These are phyloP conservation scores for Yamadazyma akitaensis DNA, from an alignment of 805 yeast genomes.

Conservation along the genomic window DNA sequence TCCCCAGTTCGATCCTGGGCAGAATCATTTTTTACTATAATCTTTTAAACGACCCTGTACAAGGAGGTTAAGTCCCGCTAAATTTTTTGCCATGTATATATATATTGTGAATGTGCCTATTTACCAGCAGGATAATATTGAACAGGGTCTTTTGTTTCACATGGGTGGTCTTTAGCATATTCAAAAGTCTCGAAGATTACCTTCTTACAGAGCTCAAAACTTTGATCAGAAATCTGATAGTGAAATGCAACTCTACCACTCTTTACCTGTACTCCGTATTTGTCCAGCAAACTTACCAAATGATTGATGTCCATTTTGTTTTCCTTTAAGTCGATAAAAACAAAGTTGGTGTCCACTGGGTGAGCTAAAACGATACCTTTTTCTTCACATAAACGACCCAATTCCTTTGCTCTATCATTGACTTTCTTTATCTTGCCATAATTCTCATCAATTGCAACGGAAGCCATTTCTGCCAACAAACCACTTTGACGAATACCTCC, in stretches of 20 bases:
- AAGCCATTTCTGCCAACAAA: conserved; percentile 74
- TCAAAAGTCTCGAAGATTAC: conserved; percentile 57
- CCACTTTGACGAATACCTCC: conserved; percentile 94
- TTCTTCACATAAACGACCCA: conserved; percentile 50
- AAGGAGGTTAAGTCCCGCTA: no score
- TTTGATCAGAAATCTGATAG: conserved; percentile 37
- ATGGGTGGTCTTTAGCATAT: conserved; percentile 53
- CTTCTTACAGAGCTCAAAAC: conserved; percentile 30
- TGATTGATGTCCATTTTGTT: conserved; percentile 56
- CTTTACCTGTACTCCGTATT: conserved; percentile 60
- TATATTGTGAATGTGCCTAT: no score
- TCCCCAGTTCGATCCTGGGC: conserved; percentile 99
- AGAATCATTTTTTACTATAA: conserved; percentile 60
- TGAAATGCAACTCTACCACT: conserved; percentile 83
- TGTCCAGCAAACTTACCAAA: conserved; percentile 51
- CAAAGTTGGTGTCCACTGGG: conserved; percentile 86
- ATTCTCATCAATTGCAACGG: conserved; percentile 71
- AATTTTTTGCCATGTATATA: no score
- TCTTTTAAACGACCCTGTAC: no score
- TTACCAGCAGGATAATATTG: conserved; percentile 1
- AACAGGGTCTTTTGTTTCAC: conserved; percentile 1
- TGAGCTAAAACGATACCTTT: conserved; percentile 57
- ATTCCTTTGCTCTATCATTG: conserved; percentile 50
- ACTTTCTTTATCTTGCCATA: conserved; percentile 52
- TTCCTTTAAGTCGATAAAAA: conserved; percentile 59